Base-by-base conservation (phyloP, 129 eudicot species). In the Lactuca saligna region DNA sequence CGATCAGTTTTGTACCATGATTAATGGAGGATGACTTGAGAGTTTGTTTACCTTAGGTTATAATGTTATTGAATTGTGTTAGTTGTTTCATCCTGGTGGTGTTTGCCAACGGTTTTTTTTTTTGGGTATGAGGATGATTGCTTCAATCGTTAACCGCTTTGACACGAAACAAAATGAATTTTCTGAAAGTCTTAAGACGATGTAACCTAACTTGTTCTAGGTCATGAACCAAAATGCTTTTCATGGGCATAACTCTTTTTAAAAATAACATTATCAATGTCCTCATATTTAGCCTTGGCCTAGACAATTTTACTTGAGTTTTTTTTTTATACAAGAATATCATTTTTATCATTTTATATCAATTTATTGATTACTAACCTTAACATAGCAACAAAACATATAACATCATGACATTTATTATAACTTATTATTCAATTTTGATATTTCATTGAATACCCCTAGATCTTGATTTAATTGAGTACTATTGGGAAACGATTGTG, bases 1-100 rank as follows among this genome's bases (percentile, higher is more conserved):
- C 64, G 20, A 54, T 69, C 64, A 39, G 64, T 69, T 72, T 71
- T 71, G 77, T 62, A 72, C 77, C 77, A 72, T 72, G 54, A 49
- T 72, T 72, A 49, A 50, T 61, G 51, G 76, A 46, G 17, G 58
- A 41, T 39, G 29, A 25, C 29, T 25, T 25, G 32, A 58, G 13
- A 70, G 32, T 20, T 44, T 71, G 54, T 32, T 60, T 70, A 60
- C 37, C 46, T 72, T 63, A 51, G 77, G 63, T 61, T 61, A 61
- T 50, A 57, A 69, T 66, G 44, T 46, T 31, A 65, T 65, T 25
- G 54, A 63, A 17, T 17, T 8, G 29, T 12, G 54, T 8, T 38
- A 31, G 8, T 41, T 63, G 4, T 17, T 63, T 58, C 42, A 0
- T 13, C 32, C 14, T 39, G 9, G 8, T 39, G 44, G 38, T 42